Evolutionary conservation across 345 rosid genomes (phyloP).

Genomic region (Hibiscus syriacus): DNA sequence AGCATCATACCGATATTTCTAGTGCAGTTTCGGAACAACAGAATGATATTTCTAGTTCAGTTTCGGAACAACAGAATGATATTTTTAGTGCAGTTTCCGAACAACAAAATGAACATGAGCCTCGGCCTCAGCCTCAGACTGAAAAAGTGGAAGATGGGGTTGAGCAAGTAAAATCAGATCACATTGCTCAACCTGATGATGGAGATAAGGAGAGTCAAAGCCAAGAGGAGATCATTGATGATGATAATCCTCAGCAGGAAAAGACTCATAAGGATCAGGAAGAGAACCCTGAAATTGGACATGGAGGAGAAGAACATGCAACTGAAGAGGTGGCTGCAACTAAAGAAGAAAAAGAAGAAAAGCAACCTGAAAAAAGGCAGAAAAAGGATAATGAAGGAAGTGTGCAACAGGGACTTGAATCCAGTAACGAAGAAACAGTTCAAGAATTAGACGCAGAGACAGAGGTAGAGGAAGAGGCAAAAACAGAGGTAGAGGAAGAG

Average conservation of each 20-base stretch:
- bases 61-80: slow-evolving; percentile 14
- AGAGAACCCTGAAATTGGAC: slow-evolving; percentile 17
- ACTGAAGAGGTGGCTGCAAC: neutral
- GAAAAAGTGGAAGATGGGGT: slow-evolving; percentile 14
- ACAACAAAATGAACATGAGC: slow-evolving; percentile 1
- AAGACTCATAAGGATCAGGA: slow-evolving; percentile 12
- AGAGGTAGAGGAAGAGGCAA: neutral
- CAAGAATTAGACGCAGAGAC: neutral
- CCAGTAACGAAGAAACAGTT: slow-evolving; percentile 13
- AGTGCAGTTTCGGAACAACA: too few relatives aligned
- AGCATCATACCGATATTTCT: too few relatives aligned
- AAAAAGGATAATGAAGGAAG: slow-evolving; percentile 16
- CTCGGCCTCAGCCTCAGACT: slow-evolving; percentile 7
- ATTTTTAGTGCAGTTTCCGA: slow-evolving; percentile 10
- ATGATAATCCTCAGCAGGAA: slow-evolving; percentile 8
- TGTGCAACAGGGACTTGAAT: slow-evolving; percentile 12
- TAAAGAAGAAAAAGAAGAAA: slow-evolving; percentile 5
- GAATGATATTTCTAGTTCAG: neutral
- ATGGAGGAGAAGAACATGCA: neutral
- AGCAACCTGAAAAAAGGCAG: slow-evolving; percentile 11
- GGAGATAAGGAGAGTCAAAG: neutral
- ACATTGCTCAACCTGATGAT: neutral
- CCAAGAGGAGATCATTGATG: slow-evolving; percentile 10
- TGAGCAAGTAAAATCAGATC: neutral
- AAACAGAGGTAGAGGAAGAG: neutral